Percentiles rank a stretch among this genome's conserved stretches.
phyloP scores from a whole-genome alignment of 768 basidiomycete genomes.

The Boletus rufocinnamomeus region DNA sequence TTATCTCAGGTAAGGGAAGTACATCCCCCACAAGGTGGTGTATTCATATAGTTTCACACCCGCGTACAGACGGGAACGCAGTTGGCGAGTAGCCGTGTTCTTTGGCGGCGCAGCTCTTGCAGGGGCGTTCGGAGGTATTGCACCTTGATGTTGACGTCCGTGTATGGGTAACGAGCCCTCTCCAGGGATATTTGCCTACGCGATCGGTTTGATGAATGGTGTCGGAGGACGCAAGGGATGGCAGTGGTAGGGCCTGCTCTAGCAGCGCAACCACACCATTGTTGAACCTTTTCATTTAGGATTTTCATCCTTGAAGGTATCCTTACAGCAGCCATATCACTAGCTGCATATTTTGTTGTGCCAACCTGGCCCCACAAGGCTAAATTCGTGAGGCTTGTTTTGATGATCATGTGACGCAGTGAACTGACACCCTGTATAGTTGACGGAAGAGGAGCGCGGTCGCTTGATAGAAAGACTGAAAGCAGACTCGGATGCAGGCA shows the following conservation, averaged over 20 bases:
- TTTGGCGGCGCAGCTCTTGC: conserved; percentile 63
- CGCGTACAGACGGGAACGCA: conserved; percentile 49
- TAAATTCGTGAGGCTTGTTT: conserved; percentile 46
- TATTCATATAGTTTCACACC: neutral
- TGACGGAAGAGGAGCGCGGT: conserved; percentile 52
- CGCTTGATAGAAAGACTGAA: conserved; percentile 51
- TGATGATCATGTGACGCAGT: neutral
- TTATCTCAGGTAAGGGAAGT: conserved; percentile 44
- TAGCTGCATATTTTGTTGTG: conserved; percentile 53
- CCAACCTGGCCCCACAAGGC: conserved; percentile 62
- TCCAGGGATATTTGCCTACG: conserved; percentile 57
- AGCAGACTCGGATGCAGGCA: conserved; percentile 55
- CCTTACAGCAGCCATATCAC: conserved; percentile 49
- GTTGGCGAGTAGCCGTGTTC: conserved; percentile 62
- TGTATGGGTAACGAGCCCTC: neutral
- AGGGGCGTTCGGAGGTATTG: conserved; percentile 60
- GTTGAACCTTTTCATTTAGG: conserved; percentile 33
- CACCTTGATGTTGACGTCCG: neutral
- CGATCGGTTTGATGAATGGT: conserved; percentile 61
- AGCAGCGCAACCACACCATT: neutral
- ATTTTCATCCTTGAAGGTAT: conserved; percentile 61
- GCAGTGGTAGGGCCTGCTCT: conserved; percentile 46
- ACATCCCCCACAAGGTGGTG: neutral
- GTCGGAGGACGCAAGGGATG: conserved; percentile 61
- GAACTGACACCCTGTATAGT: conserved; percentile 33